Evolutionary conservation across 2,329 filamentous ascomycete species (phyloP).

Genomic region (Eutypella sp.): DNA sequence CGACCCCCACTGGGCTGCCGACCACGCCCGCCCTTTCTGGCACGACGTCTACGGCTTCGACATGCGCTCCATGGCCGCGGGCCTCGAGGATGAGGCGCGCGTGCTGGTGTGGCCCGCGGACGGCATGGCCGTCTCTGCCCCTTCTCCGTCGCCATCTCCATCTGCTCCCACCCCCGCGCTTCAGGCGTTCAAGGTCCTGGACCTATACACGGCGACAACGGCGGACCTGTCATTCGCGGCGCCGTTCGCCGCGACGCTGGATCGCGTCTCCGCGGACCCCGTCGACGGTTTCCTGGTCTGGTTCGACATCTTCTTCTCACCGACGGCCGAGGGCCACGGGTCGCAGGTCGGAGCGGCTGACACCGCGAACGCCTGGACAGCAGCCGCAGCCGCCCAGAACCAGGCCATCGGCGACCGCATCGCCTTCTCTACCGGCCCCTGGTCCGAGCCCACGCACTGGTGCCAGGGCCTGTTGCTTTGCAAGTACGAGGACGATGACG

Average conservation of each 20-base stretch:
- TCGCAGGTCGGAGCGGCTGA: constrained; percentile 45
- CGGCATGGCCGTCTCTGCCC: constrained; percentile 57
- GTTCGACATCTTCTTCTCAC: constrained; percentile 91
- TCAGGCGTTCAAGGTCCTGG: constrained; percentile 52
- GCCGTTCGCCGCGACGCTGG: constrained; percentile 58
- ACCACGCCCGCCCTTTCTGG: constrained; percentile 82
- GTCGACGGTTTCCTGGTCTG: constrained; percentile 88
- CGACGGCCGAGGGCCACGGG: constrained; percentile 43
- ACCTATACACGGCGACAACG: constrained; percentile 67
- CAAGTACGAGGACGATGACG: constrained; percentile 37
- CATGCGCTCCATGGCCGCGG: constrained; percentile 83
- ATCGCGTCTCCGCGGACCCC: constrained; percentile 55
- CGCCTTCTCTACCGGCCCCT: constrained; percentile 85
- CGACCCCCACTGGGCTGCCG: constrained; percentile 71
- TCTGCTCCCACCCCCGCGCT: neutral
- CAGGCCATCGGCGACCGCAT: constrained; percentile 52
- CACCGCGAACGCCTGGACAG: constrained; percentile 55
- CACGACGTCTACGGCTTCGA: constrained; percentile 90
- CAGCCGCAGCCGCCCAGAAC: constrained; percentile 26
- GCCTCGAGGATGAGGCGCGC: constrained; percentile 76
- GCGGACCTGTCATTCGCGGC: constrained; percentile 73
- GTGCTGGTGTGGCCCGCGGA: constrained; percentile 64
- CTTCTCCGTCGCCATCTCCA: constrained; percentile 38
- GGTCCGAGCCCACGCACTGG: constrained; percentile 80
- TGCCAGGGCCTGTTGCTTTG: constrained; percentile 74